A percentile compares a stretch with the other conserved stretches of the same genome.
Evolutionary conservation across 495 filamentous ascomycete species (phyloP).

Genomic region (Glonium stellatum): DNA sequence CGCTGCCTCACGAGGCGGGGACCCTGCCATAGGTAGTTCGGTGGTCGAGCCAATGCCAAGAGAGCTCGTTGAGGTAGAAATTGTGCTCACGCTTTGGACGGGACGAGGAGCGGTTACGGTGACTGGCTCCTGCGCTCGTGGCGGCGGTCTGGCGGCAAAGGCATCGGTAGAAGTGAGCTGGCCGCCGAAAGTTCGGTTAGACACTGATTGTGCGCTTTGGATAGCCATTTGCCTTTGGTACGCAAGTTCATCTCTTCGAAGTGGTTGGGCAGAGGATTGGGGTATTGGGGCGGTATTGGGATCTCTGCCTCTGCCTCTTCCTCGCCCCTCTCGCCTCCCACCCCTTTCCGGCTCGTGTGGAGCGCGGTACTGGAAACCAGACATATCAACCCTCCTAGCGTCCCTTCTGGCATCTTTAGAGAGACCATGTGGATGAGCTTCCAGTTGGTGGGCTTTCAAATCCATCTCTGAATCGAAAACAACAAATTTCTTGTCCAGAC

Average conservation of each 20-base stretch:
- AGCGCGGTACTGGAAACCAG: slow-evolving; percentile 69
- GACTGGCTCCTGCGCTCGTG: slow-evolving; percentile 29
- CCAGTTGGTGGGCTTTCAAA: slow-evolving; percentile 78
- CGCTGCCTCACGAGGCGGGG: background rate
- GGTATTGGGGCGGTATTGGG: slow-evolving; percentile 75
- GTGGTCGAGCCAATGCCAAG: slow-evolving; percentile 10
- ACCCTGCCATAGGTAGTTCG: background rate
- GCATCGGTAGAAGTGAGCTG: slow-evolving; percentile 57
- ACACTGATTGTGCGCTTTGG: slow-evolving; percentile 71
- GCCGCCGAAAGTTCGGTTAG: slow-evolving; percentile 73
- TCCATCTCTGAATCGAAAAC: slow-evolving; percentile 94
- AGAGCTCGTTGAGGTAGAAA: slow-evolving; percentile 7
- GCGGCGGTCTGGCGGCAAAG: slow-evolving; percentile 40
- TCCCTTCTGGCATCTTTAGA: slow-evolving; percentile 81
- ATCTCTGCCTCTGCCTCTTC: slow-evolving; percentile 56
- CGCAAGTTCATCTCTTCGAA: slow-evolving; percentile 81
- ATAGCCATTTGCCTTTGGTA: slow-evolving; percentile 91
- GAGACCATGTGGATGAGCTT: slow-evolving; percentile 65
- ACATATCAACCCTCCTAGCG: slow-evolving; percentile 79
- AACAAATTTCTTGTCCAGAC: slow-evolving; percentile 94
- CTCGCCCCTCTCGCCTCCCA: slow-evolving; percentile 46
- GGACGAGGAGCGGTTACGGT: slow-evolving; percentile 39
- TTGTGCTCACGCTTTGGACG: slow-evolving; percentile 18
- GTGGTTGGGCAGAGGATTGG: slow-evolving; percentile 68
- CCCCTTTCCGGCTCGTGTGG: slow-evolving; percentile 60